A percentile compares a stretch with the other conserved stretches of the same genome.
Evolutionary conservation across 139 green algal species (phyloP).

Genomic region (Edaphochlamys debaryana): DNA sequence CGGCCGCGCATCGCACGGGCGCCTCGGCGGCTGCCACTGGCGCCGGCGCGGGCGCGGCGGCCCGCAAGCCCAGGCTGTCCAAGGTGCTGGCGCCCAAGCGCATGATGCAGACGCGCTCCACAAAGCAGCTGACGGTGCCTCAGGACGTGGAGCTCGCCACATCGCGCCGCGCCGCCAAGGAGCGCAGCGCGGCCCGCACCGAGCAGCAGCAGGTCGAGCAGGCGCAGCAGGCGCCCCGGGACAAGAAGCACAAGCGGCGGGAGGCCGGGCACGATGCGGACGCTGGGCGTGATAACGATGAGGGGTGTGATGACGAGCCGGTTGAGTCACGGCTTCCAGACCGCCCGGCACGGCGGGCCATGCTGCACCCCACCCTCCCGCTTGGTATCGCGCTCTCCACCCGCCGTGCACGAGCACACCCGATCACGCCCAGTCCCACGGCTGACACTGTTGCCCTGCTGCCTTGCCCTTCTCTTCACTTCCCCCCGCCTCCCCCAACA

Average conservation of each 20-base stretch:
- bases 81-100: slow-evolving; percentile 36
- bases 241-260: too few relatives aligned
- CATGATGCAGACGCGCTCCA: slow-evolving; percentile 36
- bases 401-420: too few relatives aligned
- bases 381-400: too few relatives aligned
- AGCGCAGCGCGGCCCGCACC: not conserved
- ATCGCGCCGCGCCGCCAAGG: slow-evolving; percentile 16
- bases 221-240: not conserved
- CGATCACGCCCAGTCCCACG: too few relatives aligned
- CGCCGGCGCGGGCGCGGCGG: too few relatives aligned
- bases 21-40: not conserved
- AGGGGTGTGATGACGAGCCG: not conserved
- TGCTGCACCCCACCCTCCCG: too few relatives aligned
- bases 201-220: slow-evolving; percentile 21
- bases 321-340: not conserved
- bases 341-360: too few relatives aligned
- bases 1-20: too few relatives aligned
- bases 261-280: too few relatives aligned
- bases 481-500: too few relatives aligned
- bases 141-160: slow-evolving; percentile 70
- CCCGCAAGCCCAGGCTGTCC: not conserved
- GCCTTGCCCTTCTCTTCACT: too few relatives aligned
- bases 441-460: too few relatives aligned
- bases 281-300: not conserved
- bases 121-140: slow-evolving; percentile 60